Conservation (phyloP, 768 basidiomycete species). For the Leucosporidium yakuticum region DNA sequence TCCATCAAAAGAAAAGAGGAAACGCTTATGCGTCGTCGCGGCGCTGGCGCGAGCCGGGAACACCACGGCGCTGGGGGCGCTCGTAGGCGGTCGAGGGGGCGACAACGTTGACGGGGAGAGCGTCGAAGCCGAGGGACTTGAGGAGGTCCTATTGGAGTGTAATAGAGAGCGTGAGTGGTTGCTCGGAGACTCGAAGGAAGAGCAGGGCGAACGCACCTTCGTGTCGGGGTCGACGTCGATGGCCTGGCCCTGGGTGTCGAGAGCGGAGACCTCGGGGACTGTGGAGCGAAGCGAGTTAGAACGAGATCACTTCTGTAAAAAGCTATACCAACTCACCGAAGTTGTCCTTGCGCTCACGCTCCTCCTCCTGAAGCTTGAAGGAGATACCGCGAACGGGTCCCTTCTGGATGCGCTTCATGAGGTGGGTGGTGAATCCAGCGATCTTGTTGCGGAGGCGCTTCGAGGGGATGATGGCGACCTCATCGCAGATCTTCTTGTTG, state of each 20-base stretch:
- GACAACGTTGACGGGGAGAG: slow-evolving; percentile 69
- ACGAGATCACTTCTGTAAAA: background rate
- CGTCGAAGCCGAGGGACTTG: slow-evolving; percentile 86
- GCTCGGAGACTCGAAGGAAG: background rate
- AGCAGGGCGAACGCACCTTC: slow-evolving; percentile 58
- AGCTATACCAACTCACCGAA: slow-evolving; percentile 46
- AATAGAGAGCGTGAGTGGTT: background rate
- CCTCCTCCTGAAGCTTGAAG: slow-evolving; percentile 99
- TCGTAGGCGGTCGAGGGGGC: slow-evolving; percentile 44
- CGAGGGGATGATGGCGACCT: slow-evolving; percentile 73
- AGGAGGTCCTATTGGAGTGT: slow-evolving; percentile 65
- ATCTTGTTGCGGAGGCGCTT: slow-evolving; percentile 99
- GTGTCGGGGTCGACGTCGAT: slow-evolving; percentile 89
- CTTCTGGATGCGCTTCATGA: slow-evolving; percentile 99
- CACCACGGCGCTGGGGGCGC: slow-evolving; percentile 22
- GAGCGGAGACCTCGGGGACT: slow-evolving; percentile 94
- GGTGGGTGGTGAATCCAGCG: slow-evolving; percentile 97
- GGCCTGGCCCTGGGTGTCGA: slow-evolving; percentile 65
- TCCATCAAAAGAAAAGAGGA: too few species aligned
- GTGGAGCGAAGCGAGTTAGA: background rate
- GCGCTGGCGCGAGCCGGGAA: background rate
- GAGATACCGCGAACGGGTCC: slow-evolving; percentile 99
- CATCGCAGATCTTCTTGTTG: slow-evolving; percentile 52
- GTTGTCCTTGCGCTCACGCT: slow-evolving; percentile 98
- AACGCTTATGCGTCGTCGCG: slow-evolving; percentile 6